phyloP scores from a whole-genome alignment of 345 rosid species.

The Gossypium ekmanianum region DNA sequence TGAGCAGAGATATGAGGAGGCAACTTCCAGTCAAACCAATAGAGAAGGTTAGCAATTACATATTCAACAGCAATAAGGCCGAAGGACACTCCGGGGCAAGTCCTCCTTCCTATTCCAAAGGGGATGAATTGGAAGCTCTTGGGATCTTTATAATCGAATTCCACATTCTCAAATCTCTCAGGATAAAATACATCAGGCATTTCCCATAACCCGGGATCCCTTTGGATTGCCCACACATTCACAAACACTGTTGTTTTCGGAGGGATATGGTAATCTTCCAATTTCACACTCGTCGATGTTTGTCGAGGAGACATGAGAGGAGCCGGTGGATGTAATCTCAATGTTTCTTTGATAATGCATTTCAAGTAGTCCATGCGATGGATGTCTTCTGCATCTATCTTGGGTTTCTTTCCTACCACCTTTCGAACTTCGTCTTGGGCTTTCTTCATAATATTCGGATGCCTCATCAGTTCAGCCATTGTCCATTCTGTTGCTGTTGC shows the following conservation, averaged over 20 bases:
- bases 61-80: conserved; percentile 24
- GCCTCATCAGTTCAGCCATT: background rate
- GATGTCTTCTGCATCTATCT: background rate
- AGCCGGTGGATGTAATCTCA: background rate
- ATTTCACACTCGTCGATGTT: too few species aligned
- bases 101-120: conserved; percentile 32
- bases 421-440: background rate
- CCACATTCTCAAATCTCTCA: background rate
- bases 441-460: background rate
- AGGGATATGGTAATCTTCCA: background rate
- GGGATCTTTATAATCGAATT: background rate
- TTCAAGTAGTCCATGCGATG: background rate
- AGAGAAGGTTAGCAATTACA: conserved; percentile 26
- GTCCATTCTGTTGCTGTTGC: background rate
- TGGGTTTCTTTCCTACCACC: background rate
- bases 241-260: background rate
- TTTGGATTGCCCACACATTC: background rate
- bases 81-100: conserved; percentile 10
- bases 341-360: background rate
- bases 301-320: background rate
- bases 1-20: background rate
- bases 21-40: conserved; percentile 28
- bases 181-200: background rate
- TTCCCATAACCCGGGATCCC: background rate
- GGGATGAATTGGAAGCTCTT: background rate